A percentile compares a stretch with the other conserved stretches of the same genome.
These are phyloP conservation scores for Yamadazyma friedrichii DNA, from an alignment of 1,139 yeast species.

Conservation along the genomic window DNA sequence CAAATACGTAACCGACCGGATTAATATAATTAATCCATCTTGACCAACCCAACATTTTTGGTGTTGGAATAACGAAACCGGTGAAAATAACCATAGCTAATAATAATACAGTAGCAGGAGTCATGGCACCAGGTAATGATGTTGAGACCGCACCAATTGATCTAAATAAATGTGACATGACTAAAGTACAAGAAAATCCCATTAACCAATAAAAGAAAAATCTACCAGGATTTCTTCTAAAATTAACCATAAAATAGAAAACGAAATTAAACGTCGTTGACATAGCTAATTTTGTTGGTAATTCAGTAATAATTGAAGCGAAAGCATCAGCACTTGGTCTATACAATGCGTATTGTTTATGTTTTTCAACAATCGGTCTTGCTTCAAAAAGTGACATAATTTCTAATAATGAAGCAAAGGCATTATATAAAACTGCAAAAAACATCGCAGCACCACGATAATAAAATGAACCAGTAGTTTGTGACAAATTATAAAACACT, in stretches of 20 bases:
- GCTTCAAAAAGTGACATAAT: conserved; percentile 67
- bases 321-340: conserved; percentile 69
- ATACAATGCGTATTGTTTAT: conserved; percentile 66
- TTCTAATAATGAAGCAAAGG: conserved; percentile 72
- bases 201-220: conserved; percentile 54
- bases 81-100: conserved; percentile 55
- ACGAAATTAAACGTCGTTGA: conserved; percentile 45
- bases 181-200: conserved; percentile 43
- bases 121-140: conserved; percentile 59
- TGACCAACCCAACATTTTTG: conserved; percentile 62
- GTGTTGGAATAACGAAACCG: conserved; percentile 59
- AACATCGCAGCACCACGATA: conserved; percentile 71
- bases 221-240: conserved; percentile 58
- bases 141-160: conserved; percentile 57
- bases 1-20: conserved; percentile 58
- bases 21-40: conserved; percentile 60
- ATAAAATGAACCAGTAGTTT: conserved; percentile 50
- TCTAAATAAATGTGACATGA: conserved; percentile 60
- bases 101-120: conserved; percentile 57
- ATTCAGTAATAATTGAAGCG: conserved; percentile 55
- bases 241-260: conserved; percentile 57
- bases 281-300: conserved; percentile 52
- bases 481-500: conserved; percentile 62
- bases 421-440: conserved; percentile 75
- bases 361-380: conserved; percentile 80